Evolutionary conservation across 2,329 filamentous ascomycete species (phyloP).

Genomic region (Fusarium domesticum): DNA sequence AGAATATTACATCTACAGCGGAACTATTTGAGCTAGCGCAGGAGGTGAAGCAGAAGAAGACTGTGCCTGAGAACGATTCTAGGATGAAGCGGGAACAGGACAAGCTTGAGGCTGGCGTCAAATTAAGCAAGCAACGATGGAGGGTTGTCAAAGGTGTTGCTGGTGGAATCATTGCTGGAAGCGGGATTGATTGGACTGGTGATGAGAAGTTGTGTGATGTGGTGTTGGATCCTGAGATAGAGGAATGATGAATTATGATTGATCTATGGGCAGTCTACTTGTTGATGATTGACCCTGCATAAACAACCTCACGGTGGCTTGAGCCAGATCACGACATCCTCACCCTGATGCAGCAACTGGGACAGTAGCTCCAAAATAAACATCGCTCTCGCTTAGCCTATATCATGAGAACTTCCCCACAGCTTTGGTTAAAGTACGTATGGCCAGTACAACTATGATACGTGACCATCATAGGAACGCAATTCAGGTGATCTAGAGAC

Average conservation of each 20-base stretch:
- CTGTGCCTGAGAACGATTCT: slow-evolving; percentile 52
- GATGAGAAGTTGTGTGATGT: slow-evolving; percentile 66
- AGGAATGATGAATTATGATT: slow-evolving; percentile 27
- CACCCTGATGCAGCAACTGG: too few species aligned
- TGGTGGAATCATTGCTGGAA: slow-evolving; percentile 76
- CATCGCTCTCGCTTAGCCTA: too few species aligned
- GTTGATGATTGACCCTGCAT: too few species aligned
- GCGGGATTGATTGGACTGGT: slow-evolving; percentile 76
- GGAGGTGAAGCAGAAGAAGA: slow-evolving; percentile 51
- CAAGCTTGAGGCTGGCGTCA: slow-evolving; percentile 57
- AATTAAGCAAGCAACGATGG: slow-evolving; percentile 63
- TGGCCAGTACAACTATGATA: too few species aligned
- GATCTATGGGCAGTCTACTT: background rate
- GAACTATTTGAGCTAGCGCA: slow-evolving; percentile 62
- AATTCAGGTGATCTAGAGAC: too few species aligned
- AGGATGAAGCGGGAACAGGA: slow-evolving; percentile 54
- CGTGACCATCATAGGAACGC: too few species aligned
- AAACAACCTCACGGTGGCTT: too few species aligned
- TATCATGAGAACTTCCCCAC: too few species aligned
- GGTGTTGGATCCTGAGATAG: slow-evolving; percentile 65
- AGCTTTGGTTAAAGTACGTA: too few species aligned
- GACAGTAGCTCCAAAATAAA: too few species aligned
- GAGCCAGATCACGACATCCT: too few species aligned
- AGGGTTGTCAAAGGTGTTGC: slow-evolving; percentile 73
- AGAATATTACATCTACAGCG: slow-evolving; percentile 62